phyloP scores from a whole-genome alignment of 2,329 filamentous ascomycete genomes.

The Pseudocercospora fuligena region DNA sequence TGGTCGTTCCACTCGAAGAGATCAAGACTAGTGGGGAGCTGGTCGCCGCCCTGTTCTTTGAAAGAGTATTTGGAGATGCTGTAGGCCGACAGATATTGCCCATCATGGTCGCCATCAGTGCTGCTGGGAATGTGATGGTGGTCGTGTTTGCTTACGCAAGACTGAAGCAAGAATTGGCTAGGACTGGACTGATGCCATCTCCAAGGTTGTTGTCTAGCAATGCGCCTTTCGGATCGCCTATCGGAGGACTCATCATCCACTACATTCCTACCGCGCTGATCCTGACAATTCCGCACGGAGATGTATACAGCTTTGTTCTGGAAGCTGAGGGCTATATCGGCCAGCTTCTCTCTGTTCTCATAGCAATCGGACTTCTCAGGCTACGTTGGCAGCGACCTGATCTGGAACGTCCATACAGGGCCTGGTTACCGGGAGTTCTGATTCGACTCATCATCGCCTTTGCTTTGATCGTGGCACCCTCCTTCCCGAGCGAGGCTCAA shows the following conservation, averaged over 20 bases:
- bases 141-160: conserved; percentile 70
- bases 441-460: conserved; percentile 60
- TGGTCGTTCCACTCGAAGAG: conserved; percentile 69
- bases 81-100: conserved; percentile 65
- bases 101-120: conserved; percentile 68
- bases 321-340: conserved; percentile 73
- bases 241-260: conserved; percentile 71
- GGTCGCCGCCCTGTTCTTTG: conserved; percentile 70
- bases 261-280: conserved; percentile 71
- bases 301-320: conserved; percentile 74
- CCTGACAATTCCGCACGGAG: conserved; percentile 65
- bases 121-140: conserved; percentile 74
- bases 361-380: conserved; percentile 63
- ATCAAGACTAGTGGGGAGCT: conserved; percentile 70
- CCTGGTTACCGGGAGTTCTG: conserved; percentile 65
- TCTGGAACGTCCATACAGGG: conserved; percentile 67
- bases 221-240: conserved; percentile 67
- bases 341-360: conserved; percentile 63
- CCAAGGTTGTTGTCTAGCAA: conserved; percentile 66
- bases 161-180: conserved; percentile 73
- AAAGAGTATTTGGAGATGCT: conserved; percentile 63
- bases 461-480: conserved; percentile 63
- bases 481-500: conserved; percentile 61
- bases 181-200: conserved; percentile 72
- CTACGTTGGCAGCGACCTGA: conserved; percentile 65